phyloP scores from a whole-genome alignment of 2,329 filamentous ascomycete species.

The Trichoderma citrinoviride region DNA sequence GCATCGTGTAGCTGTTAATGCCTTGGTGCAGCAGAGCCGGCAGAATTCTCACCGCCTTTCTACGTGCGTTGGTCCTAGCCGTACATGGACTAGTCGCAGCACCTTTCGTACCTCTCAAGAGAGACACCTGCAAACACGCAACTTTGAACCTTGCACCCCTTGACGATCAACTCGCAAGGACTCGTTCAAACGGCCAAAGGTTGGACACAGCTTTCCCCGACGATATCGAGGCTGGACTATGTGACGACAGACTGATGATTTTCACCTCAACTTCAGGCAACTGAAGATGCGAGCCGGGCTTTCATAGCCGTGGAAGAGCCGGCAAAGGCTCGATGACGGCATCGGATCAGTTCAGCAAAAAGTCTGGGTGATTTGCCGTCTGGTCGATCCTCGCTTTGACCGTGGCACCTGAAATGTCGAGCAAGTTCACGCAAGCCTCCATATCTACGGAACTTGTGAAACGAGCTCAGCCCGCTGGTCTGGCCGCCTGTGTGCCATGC shows the following conservation, averaged over 20 bases:
- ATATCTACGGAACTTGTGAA: background rate
- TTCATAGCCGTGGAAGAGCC: background rate
- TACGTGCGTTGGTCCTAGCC: background rate
- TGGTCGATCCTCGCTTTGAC: background rate
- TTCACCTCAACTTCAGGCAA: background rate
- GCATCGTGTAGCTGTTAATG: background rate
- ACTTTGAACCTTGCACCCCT: too few relatives aligned
- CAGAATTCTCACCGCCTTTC: slow-evolving; percentile 19
- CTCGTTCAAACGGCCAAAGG: too few relatives aligned
- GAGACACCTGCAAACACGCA: too few relatives aligned
- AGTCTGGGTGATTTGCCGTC: background rate
- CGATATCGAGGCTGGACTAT: background rate
- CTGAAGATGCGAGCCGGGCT: background rate
- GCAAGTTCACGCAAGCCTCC: too few relatives aligned
- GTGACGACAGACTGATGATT: background rate
- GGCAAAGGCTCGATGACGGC: background rate
- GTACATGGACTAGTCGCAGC: background rate
- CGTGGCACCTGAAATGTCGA: background rate
- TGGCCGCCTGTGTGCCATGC: slow-evolving; percentile 32
- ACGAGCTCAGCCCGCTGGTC: background rate
- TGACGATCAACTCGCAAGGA: too few relatives aligned
- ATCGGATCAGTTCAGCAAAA: background rate
- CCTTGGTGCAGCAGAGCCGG: slow-evolving; percentile 11
- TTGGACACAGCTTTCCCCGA: background rate
- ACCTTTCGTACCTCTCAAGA: background rate